Base-by-base conservation (phyloP, 129 eudicot species). In the Flaveria trinervia region DNA sequence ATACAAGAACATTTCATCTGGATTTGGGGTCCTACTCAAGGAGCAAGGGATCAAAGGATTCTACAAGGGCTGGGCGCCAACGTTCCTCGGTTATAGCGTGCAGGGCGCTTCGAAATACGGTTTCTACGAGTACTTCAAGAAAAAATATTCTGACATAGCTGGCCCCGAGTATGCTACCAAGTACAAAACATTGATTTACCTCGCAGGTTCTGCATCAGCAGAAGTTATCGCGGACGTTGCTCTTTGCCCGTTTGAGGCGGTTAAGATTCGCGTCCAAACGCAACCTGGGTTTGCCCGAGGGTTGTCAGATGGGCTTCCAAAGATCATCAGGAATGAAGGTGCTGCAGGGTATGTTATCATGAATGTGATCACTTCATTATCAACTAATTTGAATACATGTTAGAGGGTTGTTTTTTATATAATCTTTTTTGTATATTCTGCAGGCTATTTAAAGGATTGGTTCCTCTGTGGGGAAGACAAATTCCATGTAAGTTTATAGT, bases 211-310 rank as follows among this genome's bases (percentile, higher is more conserved):
- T 77, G 98, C 98, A 5, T 93, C 96, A 2, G 94, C 95, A 17
- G 92, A 93, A 83, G 67, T 88, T 2, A 86, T 93, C 68, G 98
- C 98, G 9, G 95, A 87, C 36, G 76, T 93, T 70, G 95, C 95
- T 2, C 96, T 93, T 57, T 93, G 95, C 68, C 98, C 98, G 26
- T 85, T 93, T 56, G 98, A 90, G 84, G 98, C 98, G 0, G 95
- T 90, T 16, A 93, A 93, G 88, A 94, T 93, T 76, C 96, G 98
- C 43, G 96, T 93, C 28, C 98, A 93, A 77, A 93, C 98, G 54
- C 96, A 93, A 68, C 96, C 96, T 49, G 89, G 89, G 30, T 93
- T 90, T 20, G 98, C 98, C 41, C 83, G 68, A 51, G 96, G 98
- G 10, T 70, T 93, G 74, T 80, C 91, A 0, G 96, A 93, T 57